Evolutionary conservation across 441 rosid species (phyloP).

Genomic region (Euphorbia corollata): DNA sequence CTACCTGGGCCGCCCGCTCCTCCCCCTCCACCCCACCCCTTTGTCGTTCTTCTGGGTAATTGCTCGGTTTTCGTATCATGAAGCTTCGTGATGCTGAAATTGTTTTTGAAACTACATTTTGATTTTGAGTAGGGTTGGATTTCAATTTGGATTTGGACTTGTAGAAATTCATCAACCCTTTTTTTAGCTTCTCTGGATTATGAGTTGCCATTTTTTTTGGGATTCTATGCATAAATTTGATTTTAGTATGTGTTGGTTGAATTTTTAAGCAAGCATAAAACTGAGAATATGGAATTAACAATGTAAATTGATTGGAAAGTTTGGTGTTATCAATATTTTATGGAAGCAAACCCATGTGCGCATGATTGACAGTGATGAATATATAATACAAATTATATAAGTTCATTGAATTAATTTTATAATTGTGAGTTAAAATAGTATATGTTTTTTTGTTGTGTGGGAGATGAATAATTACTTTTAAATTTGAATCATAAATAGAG

Average conservation of each 20-base stretch:
- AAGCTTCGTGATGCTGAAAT: conserved; percentile 17
- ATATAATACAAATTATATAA: background rate
- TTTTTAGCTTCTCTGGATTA: conserved; percentile 32
- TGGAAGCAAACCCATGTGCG: conserved; percentile 43
- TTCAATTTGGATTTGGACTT: conserved; percentile 8
- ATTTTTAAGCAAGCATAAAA: conserved; percentile 29
- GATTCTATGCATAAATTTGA: background rate
- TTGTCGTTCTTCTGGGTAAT: conserved; percentile 16
- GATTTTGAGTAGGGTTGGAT: too few relatives aligned
- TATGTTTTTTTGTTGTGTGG: background rate
- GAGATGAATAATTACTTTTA: too few relatives aligned
- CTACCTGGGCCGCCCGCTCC: conserved; percentile 8
- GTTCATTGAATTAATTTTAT: too few relatives aligned
- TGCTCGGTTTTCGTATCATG: conserved; percentile 22
- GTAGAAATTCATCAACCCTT: conserved; percentile 29
- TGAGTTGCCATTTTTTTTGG: conserved; percentile 30
- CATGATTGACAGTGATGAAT: conserved; percentile 27
- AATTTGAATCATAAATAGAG: too few relatives aligned
- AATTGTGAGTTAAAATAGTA: background rate
- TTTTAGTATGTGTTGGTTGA: background rate
- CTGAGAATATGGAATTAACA: conserved; percentile 20
- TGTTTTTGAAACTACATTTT: too few relatives aligned
- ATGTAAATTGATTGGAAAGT: background rate
- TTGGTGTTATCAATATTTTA: conserved; percentile 18
- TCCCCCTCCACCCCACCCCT: too few relatives aligned